phyloP scores from a whole-genome alignment of 148 eudicot species.

The Persicaria maculosa region DNA sequence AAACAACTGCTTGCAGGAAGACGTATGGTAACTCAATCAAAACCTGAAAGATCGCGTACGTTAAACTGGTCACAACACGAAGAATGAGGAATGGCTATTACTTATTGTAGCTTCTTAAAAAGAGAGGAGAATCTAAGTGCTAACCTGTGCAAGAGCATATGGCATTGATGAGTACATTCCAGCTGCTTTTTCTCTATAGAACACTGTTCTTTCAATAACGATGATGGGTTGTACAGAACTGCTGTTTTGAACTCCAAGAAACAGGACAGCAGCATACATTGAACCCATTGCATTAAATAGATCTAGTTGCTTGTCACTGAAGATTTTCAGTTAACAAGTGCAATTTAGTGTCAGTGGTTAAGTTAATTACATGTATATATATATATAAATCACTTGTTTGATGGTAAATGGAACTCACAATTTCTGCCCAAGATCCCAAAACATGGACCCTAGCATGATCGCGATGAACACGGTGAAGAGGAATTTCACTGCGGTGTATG shows the following conservation, averaged over 20 bases:
- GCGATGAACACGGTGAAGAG: conserved; percentile 40
- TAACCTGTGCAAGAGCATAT: neutral
- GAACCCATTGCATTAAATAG: neutral
- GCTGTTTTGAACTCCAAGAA: neutral
- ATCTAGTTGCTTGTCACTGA: neutral
- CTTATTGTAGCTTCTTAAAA: no score
- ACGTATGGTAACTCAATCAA: conserved; percentile 39
- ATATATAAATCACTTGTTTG: no score
- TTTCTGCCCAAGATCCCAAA: conserved; percentile 67
- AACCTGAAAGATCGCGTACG: conserved; percentile 17
- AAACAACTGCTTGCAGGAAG: conserved; percentile 22
- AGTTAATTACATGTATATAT: no score
- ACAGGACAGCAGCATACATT: neutral
- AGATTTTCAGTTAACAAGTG: neutral
- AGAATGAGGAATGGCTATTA: no score
- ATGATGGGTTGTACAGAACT: neutral
- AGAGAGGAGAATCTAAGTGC: neutral
- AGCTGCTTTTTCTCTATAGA: neutral
- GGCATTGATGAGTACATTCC: neutral
- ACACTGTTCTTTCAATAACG: neutral
- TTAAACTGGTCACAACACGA: no score
- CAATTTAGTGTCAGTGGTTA: neutral
- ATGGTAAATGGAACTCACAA: conserved; percentile 27
- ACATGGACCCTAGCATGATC: conserved; percentile 56
- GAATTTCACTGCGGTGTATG: conserved; percentile 63